Base-by-base conservation (phyloP, 2,329 filamentous ascomycete genomes). In the Ilyonectria destructans region DNA sequence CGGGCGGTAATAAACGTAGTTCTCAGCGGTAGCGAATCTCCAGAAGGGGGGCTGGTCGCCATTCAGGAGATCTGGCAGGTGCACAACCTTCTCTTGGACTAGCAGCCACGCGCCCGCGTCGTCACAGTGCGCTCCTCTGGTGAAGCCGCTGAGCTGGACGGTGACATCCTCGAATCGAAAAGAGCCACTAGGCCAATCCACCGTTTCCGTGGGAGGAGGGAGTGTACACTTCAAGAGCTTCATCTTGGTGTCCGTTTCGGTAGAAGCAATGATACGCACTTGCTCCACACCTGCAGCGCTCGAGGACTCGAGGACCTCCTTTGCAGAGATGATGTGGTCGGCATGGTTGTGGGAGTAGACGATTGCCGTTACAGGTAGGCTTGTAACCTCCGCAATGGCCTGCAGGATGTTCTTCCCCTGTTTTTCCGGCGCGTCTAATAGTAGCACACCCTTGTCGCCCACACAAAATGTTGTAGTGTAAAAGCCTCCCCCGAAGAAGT, bases 311-410 rank as follows among this genome's bases (percentile, higher is more conserved):
- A 43, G 37, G 37, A 43, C 17, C 9, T 43, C 37, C 37, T n/a
- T 43, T 43, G 37, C 37, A 43, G 37, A 43, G 37, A 43, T 43
- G 37, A 43, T 43, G 37, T 43, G 37, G 15, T 43, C 37, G 9
- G 37, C 37, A 43, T 43, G 37, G 37, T 43, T 43, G 37, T 43
- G 37, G 37, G 37, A 43, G 37, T 43, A 43, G 37, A 43, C 37
- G 37, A 43, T 43, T 43, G 37, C 37, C 37, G 37, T 43, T n/a
- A 43, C 37, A 10, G 37, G 37, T n/a, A 43, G 37, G 17, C 37
- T 43, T 13, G 37, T 43, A 43, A 43, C 37, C 37, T 43, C 37
- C 37, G 37, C 37, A 43, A 43, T 43, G 37, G 37, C 37, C 37
- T 43, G 37, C 37, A 43, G 15, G 37, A 43, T 43, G 37, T 43